Conservation (phyloP, 345 rosid genomes). For the Euphorbia peplus region DNA sequence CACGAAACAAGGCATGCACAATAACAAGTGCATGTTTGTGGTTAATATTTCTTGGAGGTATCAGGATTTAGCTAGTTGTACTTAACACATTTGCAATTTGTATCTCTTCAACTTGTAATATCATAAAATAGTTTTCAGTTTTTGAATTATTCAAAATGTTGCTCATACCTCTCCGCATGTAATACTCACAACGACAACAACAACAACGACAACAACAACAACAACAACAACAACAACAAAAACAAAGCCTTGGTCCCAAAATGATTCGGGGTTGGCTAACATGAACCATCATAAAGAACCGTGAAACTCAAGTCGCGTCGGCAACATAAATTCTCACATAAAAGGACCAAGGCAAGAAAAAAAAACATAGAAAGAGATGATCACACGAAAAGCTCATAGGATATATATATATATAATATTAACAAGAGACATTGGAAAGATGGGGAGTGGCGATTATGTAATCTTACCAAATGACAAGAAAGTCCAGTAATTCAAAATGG, state of each 20-base stretch:
- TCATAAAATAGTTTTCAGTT: background rate
- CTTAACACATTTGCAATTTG: background rate
- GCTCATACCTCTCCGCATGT: background rate
- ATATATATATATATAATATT: too few species aligned
- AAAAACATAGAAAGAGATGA: background rate
- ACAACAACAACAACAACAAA: too few species aligned
- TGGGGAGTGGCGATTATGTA: background rate
- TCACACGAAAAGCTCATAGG: background rate
- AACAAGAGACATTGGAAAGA: background rate
- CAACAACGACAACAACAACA: too few species aligned
- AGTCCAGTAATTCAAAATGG: constrained; percentile 80
- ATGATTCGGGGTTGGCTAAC: too few species aligned
- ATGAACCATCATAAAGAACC: too few species aligned
- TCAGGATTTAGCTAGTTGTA: background rate
- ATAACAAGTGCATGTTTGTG: background rate
- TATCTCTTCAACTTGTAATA: background rate
- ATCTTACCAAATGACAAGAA: constrained; percentile 68
- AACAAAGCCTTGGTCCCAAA: too few species aligned
- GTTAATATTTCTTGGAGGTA: background rate
- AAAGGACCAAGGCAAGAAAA: background rate
- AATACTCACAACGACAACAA: too few species aligned
- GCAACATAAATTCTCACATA: too few species aligned
- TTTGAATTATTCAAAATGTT: background rate
- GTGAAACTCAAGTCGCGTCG: too few species aligned
- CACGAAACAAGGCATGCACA: background rate